Base-by-base conservation (phyloP, 208 protist species). In the Leishmania lainsoni region DNA sequence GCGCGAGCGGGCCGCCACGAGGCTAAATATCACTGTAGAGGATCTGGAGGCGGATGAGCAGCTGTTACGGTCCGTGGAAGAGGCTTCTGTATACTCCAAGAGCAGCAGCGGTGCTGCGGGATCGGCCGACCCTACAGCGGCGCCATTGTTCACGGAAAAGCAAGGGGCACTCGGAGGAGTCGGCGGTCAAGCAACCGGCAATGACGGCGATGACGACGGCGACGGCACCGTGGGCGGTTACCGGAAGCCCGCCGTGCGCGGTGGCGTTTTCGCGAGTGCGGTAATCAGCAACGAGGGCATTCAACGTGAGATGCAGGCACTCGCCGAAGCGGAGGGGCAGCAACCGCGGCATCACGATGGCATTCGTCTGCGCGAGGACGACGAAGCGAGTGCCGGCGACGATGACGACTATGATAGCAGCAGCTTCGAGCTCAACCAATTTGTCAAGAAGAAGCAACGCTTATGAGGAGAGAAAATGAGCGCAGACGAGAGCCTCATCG, bases 241-340 rank as follows among this genome's bases (percentile, higher is more conserved):
- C 51, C 80, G 76, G 49, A 76, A 84, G 76, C 63, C 76, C 29
- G 69, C 80, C 17, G 80, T 92, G 49, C 83, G 82, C 0, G 87
- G 85, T 45, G 89, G 84, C 52, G 78, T 94, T 52, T 92, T 93
- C 70, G 85, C 87, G 48, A 88, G 86, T 5, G 86, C 88, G 0
- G 91, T 94, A 5, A 90, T 96, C 76, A 96, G 91, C 61, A 94
- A 94, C 70, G 91, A 93, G 63, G 93, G 93, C 26, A 94, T 96
- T 71, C 79, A 79, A 66, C 83, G 89, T 0, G 93, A 96, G 83
- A 94, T 96, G 93, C 83, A 92, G 69, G 89, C 88, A 54, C 83
- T 96, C 54, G 90, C 81, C 5, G 84, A 88, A 22, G 71, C 86
- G 54, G 86, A 93, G 35, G 72, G 45, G 63, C 79, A 78, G 45